Percentiles rank a stretch among this genome's conserved stretches.
Evolutionary conservation across 768 basidiomycete genomes (phyloP).

Genomic region (Mycena alexandri): DNA sequence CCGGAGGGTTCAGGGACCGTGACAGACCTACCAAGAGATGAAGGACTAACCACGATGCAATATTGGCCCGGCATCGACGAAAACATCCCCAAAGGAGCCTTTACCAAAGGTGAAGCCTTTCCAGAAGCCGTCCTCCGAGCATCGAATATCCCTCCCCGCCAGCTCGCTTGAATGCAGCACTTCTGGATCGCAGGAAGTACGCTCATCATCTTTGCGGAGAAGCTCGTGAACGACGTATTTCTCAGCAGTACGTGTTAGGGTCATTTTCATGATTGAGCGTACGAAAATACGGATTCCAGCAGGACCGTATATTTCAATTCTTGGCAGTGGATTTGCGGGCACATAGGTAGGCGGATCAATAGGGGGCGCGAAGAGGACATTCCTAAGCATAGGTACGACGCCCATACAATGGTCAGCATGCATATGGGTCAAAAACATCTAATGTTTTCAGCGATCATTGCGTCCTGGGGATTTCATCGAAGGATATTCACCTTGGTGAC

Average conservation of each 20-base stretch:
- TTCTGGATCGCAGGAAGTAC: constrained; percentile 63
- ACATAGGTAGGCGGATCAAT: constrained; percentile 36
- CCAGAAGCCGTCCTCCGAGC: constrained; percentile 76
- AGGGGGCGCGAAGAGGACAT: constrained; percentile 63
- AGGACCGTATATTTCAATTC: constrained; percentile 83
- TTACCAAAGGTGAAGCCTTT: constrained; percentile 57
- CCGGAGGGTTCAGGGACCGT: constrained; percentile 12
- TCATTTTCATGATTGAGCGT: constrained; percentile 77
- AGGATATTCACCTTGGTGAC: constrained; percentile 73
- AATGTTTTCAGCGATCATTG: too few relatives aligned
- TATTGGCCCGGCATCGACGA: constrained; percentile 83
- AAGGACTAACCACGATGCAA: constrained; percentile 73
- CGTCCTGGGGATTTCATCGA: too few relatives aligned
- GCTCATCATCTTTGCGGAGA: constrained; percentile 65
- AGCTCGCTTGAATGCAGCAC: constrained; percentile 74
- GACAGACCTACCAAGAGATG: not conserved
- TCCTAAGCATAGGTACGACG: constrained; percentile 70
- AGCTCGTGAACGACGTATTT: constrained; percentile 86
- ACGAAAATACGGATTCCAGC: constrained; percentile 82
- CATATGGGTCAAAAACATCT: constrained; percentile 47
- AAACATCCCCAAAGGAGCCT: constrained; percentile 56
- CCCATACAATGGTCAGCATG: constrained; percentile 81
- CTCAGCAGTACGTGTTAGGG: constrained; percentile 69
- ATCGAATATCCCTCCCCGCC: constrained; percentile 70
- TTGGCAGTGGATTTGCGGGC: constrained; percentile 54